Evolutionary conservation across 331 rosid genomes (phyloP), one percentile per base, ranked within the genome.

Genomic region (Telfairia occidentalis): DNA sequence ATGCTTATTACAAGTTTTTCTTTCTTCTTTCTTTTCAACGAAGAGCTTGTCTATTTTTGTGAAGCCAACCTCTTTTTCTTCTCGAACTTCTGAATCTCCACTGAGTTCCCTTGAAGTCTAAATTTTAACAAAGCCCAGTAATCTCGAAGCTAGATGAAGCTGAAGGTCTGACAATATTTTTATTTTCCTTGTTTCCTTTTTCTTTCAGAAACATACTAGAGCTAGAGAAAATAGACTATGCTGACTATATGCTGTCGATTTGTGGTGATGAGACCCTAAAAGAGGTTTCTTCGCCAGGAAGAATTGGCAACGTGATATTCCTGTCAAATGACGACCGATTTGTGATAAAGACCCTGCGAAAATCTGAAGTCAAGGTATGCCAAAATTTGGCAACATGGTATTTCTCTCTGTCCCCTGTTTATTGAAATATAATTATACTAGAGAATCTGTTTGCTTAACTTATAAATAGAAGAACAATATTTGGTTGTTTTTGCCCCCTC

Each of bases 291-390:
- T 73, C 77, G 19, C 71, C 78, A 1, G 85, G 78, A 77, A 83
- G 76, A 77, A 26, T 38, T 78, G 83, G 87, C 54, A 78, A 23
- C 26, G 49, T 66, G 71, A 21, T 72, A 50, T 34, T 69, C 53
- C 73, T 76, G 46, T 43, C 79, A 60, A 61, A 61, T 15, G 79
- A 82, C 72, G 54, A 78, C 30, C 71, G 82, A 43, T 81, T 85
- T 55, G 72, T 54, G 42, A 37, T 85, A 7, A 78, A 78, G 67
- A 66, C 79, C 38, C 43, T 85, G 65, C 64, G 78, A 75, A 83
- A 78, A 77, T 81, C 82, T 29, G 85, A 85, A 55, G 24, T 65
- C 58, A 78, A 78, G 89, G 89, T 83, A 85, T 46, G 7, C 5
- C 7, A 46, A 46, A 15, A 46, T 13, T 46, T 46, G 52, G 52